A percentile compares a stretch with the other conserved stretches of the same genome.
Evolutionary conservation across 495 filamentous ascomycete species (phyloP).

Genomic region (Aspergillus haitiensis): DNA sequence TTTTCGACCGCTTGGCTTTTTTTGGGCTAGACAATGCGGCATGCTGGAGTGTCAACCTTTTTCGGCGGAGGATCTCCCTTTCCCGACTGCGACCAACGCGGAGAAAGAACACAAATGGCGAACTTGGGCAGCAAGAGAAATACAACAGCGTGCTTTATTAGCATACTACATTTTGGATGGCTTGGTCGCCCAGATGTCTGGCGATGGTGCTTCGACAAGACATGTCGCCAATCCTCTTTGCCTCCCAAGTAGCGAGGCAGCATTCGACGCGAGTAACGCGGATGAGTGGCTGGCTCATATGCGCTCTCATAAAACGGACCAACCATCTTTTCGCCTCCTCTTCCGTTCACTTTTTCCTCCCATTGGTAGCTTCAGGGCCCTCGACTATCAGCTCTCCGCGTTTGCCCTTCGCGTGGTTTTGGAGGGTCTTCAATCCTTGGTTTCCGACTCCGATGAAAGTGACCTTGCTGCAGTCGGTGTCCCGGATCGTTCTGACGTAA

Average conservation of each 20-base stretch:
- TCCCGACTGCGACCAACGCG: slow-evolving; percentile 28
- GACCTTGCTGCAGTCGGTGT: slow-evolving; percentile 42
- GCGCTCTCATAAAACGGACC: slow-evolving; percentile 33
- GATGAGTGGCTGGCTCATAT: slow-evolving; percentile 47
- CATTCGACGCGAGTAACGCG: slow-evolving; percentile 43
- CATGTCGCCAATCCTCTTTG: slow-evolving; percentile 46
- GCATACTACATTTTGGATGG: slow-evolving; percentile 52
- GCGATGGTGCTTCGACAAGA: slow-evolving; percentile 42
- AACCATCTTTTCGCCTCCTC: slow-evolving; percentile 42
- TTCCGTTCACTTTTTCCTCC: slow-evolving; percentile 46
- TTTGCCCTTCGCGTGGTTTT: slow-evolving; percentile 47
- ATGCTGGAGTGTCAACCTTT: slow-evolving; percentile 44
- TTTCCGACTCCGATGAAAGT: slow-evolving; percentile 43
- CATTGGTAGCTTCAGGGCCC: slow-evolving; percentile 31
- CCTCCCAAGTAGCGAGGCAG: slow-evolving; percentile 44
- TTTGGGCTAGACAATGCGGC: slow-evolving; percentile 51
- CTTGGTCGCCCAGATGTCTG: slow-evolving; percentile 49
- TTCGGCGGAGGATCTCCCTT: slow-evolving; percentile 39
- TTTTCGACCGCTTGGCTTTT: slow-evolving; percentile 50
- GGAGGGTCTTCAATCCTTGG: slow-evolving; percentile 48
- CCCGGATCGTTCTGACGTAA: slow-evolving; percentile 43
- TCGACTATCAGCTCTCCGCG: slow-evolving; percentile 43
- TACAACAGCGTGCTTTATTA: slow-evolving; percentile 48
- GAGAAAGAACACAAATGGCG: slow-evolving; percentile 48
- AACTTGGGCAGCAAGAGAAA: slow-evolving; percentile 47